A percentile compares a stretch with the other conserved stretches of the same genome.
Evolutionary conservation across 371 early-diverging fungal genomes (phyloP).

Genomic region (Zopfochytrium polystomum): DNA sequence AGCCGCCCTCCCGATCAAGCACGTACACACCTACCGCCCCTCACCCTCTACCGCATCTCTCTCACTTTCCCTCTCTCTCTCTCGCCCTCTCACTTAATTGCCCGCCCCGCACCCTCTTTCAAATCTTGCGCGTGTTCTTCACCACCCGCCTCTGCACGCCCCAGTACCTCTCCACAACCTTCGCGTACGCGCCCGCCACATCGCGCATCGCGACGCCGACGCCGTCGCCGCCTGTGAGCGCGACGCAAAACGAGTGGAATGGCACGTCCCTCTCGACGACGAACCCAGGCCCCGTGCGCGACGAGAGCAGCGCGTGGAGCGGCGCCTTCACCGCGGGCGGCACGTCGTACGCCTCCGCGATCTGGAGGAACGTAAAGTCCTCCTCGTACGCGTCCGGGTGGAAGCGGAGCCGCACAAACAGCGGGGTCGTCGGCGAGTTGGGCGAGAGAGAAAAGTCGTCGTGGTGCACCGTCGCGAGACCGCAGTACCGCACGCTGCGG

Average conservation of each 20-base stretch:
- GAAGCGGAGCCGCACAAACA: not conserved
- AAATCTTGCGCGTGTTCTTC: too few relatives aligned
- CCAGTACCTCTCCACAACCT: not conserved
- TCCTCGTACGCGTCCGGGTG: not conserved
- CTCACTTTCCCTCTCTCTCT: too few relatives aligned
- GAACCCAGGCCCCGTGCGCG: not conserved
- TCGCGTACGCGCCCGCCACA: not conserved
- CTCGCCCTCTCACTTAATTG: too few relatives aligned
- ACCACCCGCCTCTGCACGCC: not conserved
- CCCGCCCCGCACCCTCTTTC: too few relatives aligned
- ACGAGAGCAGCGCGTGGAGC: not conserved
- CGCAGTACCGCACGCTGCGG: not conserved
- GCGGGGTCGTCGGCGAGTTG: not conserved
- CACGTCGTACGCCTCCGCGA: not conserved
- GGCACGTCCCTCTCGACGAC: not conserved
- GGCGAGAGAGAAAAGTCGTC: not conserved
- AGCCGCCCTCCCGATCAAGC: too few relatives aligned
- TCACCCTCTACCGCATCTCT: too few relatives aligned
- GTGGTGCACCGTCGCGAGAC: not conserved
- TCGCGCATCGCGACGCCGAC: not conserved
- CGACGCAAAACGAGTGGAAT: not conserved
- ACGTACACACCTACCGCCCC: too few relatives aligned
- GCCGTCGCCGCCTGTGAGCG: not conserved
- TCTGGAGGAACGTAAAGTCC: not conserved
- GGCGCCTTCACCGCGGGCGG: not conserved